These are phyloP conservation scores for Trichoderma sp. DNA, from an alignment of 2,329 filamentous ascomycete species.

Conservation along the genomic window DNA sequence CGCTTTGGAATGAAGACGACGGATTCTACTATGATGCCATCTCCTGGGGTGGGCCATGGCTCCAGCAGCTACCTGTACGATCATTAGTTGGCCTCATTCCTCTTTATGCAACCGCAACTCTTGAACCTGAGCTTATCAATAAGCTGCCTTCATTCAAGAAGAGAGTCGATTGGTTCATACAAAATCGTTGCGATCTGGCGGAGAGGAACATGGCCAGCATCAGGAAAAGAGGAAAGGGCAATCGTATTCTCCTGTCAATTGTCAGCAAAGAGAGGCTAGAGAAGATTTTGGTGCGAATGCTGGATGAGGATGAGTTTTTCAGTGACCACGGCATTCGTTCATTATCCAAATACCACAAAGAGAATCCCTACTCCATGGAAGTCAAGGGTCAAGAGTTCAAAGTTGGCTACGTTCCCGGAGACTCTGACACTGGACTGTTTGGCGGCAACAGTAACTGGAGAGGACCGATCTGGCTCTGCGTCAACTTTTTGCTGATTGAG, in stretches of 20 bases:
- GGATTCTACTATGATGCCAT: constrained; percentile 99
- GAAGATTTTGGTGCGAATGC: constrained; percentile 87
- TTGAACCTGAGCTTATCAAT: constrained; percentile 92
- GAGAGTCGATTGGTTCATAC: constrained; percentile 89
- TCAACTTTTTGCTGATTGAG: constrained; percentile 93
- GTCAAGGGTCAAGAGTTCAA: constrained; percentile 89
- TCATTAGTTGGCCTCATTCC: constrained; percentile 94
- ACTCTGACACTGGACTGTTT: constrained; percentile 92
- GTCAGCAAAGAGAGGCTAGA: constrained; percentile 91
- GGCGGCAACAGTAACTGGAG: constrained; percentile 98
- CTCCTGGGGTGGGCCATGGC: constrained; percentile 91
- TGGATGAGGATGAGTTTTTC: constrained; percentile 91
- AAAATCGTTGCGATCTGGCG: constrained; percentile 81
- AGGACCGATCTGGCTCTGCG: constrained; percentile 91
- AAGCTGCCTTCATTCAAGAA: constrained; percentile 91
- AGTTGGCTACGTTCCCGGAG: constrained; percentile 89
- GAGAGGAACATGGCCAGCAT: constrained; percentile 96
- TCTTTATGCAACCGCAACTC: constrained; percentile 85
- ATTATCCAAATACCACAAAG: constrained; percentile 86
- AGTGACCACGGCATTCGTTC: constrained; percentile 89
- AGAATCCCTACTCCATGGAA: constrained; percentile 91
- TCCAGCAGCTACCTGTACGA: constrained; percentile 86
- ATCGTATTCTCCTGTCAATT: constrained; percentile 83
- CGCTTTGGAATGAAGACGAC: constrained; percentile 94
- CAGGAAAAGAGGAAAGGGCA: constrained; percentile 82